Evolutionary conservation across 345 rosid genomes (phyloP).

Genomic region (Diplotaxis tenuifolia): DNA sequence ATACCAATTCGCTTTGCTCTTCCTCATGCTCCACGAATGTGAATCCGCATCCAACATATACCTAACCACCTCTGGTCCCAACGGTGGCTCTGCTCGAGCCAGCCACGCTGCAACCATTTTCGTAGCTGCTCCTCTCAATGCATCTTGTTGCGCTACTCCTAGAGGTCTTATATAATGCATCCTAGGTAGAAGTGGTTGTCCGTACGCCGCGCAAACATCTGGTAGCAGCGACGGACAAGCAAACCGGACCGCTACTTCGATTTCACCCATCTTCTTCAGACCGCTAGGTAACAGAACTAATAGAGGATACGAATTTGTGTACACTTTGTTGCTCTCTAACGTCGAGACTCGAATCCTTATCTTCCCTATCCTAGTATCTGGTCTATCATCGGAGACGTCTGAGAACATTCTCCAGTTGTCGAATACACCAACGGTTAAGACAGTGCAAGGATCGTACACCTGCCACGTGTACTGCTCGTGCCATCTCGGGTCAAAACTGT

Average conservation of each 20-base stretch:
- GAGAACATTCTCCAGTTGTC: slow-evolving; percentile 94
- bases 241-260: slow-evolving; percentile 84
- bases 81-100: slow-evolving; percentile 76
- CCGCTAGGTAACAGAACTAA: slow-evolving; percentile 61
- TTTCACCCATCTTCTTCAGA: slow-evolving; percentile 95
- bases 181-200: slow-evolving; percentile 81
- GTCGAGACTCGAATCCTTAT: slow-evolving; percentile 83
- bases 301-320: slow-evolving; percentile 79
- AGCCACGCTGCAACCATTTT: slow-evolving; percentile 89
- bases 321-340: slow-evolving; percentile 85
- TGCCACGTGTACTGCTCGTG: slow-evolving; percentile 99
- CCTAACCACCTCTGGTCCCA: slow-evolving; percentile 82
- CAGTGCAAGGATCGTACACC: slow-evolving; percentile 95
- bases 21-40: slow-evolving; percentile 97
- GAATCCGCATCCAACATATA: slow-evolving; percentile 97
- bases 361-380: slow-evolving; percentile 75
- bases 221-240: slow-evolving; percentile 79
- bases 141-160: slow-evolving; percentile 93
- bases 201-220: slow-evolving; percentile 69
- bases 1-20: slow-evolving; percentile 92
- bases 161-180: slow-evolving; percentile 96
- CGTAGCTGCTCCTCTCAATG: slow-evolving; percentile 84
- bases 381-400: slow-evolving; percentile 49
- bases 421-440: slow-evolving; percentile 74
- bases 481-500: slow-evolving; percentile 97